Conservation (phyloP, 78 protist species). For the Dictyostelium brefeldianum region DNA sequence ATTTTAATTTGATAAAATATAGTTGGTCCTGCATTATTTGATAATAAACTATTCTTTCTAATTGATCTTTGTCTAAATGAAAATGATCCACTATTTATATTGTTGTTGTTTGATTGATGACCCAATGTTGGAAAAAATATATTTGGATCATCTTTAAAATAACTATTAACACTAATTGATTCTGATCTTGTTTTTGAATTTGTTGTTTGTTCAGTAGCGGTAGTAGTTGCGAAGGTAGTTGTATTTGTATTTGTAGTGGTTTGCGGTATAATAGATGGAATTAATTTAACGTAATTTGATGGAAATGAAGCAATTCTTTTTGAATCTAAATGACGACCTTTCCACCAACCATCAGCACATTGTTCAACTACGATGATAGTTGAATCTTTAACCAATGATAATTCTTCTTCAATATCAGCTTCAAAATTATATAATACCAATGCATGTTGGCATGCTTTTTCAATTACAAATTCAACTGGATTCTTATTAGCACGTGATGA, state of each 20-base stretch:
- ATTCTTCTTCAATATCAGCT: constrained; percentile 48
- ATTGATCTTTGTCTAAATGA: background rate
- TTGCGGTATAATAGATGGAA: background rate
- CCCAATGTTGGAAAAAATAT: constrained; percentile 35
- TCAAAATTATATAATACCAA: constrained; percentile 53
- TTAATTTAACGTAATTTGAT: constrained; percentile 32
- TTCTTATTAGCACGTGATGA: background rate
- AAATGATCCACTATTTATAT: background rate
- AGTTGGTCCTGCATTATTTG: background rate
- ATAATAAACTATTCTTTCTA: background rate
- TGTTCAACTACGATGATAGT: constrained; percentile 43
- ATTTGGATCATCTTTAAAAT: constrained; percentile 45
- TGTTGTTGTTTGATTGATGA: background rate
- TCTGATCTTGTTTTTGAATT: background rate
- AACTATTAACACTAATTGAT: background rate
- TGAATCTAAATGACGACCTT: constrained; percentile 30
- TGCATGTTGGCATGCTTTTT: background rate
- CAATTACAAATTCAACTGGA: background rate
- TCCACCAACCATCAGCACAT: constrained; percentile 74
- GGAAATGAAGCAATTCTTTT: constrained; percentile 39
- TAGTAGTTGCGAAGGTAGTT: background rate
- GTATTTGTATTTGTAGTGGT: background rate
- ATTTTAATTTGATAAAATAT: constrained; percentile 9
- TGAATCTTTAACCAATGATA: constrained; percentile 20
- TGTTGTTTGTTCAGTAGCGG: background rate